Percentiles rank a stretch among this genome's conserved stretches.
These are phyloP conservation scores for Teratosphaeria epicoccoides DNA, from an alignment of 2,329 filamentous ascomycete genomes.

Conservation along the genomic window DNA sequence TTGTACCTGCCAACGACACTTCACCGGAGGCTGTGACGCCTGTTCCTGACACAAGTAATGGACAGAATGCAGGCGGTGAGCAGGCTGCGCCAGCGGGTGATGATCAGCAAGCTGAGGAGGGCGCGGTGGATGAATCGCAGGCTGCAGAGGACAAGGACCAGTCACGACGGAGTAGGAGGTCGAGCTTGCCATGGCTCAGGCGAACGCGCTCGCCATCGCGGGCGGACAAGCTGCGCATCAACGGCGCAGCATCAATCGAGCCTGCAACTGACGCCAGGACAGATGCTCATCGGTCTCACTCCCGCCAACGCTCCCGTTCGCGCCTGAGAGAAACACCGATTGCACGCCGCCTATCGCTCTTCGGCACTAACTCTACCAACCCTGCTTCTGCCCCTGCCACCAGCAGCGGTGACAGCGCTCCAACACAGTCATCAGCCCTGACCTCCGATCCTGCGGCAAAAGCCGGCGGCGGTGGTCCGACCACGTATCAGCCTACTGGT, in stretches of 20 bases:
- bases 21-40: neutral
- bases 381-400: neutral
- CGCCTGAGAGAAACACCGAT: constrained; percentile 14
- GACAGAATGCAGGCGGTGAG: neutral
- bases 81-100: neutral
- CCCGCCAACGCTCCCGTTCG: constrained; percentile 9
- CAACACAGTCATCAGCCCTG: neutral
- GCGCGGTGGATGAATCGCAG: neutral
- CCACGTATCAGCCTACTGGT: neutral
- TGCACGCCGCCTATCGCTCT: constrained; percentile 17
- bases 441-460: constrained; percentile 1
- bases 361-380: constrained; percentile 12
- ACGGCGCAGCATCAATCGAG: neutral
- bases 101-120: neutral
- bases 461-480: constrained; percentile 2
- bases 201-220: constrained; percentile 2
- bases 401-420: constrained; percentile 23
- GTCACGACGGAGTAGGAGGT: constrained; percentile 2
- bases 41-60: neutral
- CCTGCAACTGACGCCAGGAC: neutral
- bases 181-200: constrained; percentile 5
- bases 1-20: neutral
- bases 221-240: constrained; percentile 4
- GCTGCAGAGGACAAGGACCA: neutral
- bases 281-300: constrained; percentile 16